Evolutionary conservation across 1,284 basidiomycete genomes (phyloP).

Genomic region (Sanguinoderma infundibulare): DNA sequence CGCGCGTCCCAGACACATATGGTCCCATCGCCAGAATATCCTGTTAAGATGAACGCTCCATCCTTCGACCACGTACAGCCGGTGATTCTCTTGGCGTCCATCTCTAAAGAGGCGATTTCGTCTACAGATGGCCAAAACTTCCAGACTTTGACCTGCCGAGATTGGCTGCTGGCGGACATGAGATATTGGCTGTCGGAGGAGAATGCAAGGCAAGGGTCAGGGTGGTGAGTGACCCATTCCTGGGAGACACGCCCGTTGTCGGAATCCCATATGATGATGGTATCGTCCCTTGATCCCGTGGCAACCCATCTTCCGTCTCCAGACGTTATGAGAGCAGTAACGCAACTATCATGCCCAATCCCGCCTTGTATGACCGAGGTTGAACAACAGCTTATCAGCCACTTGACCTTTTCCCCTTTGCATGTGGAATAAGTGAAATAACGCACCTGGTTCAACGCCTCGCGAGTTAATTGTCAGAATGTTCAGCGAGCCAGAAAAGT

Average conservation of each 20-base stretch:
- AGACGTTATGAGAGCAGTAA: not conserved
- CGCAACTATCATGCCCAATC: not conserved
- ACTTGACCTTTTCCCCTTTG: not conserved
- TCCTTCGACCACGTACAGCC: not conserved
- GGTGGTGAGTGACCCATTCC: not conserved
- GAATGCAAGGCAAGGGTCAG: not conserved
- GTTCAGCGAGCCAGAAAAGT: not conserved
- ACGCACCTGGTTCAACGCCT: not conserved
- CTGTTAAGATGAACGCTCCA: not conserved
- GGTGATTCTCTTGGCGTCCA: not conserved
- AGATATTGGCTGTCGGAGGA: not conserved
- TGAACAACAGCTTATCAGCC: not conserved
- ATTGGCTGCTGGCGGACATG: not conserved
- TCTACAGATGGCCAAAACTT: not conserved
- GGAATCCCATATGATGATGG: not conserved
- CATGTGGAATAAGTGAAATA: not conserved
- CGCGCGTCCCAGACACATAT: not conserved
- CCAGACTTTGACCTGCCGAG: not conserved
- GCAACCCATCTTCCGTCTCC: not conserved
- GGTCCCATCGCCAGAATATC: no score
- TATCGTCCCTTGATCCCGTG: not conserved
- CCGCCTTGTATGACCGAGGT: not conserved
- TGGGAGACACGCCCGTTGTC: not conserved
- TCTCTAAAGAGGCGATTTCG: not conserved
- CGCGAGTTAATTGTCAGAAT: not conserved